Conservation (phyloP, 192 early-diverging fungal species). For the Jimgerdemannia lactiflua region DNA sequence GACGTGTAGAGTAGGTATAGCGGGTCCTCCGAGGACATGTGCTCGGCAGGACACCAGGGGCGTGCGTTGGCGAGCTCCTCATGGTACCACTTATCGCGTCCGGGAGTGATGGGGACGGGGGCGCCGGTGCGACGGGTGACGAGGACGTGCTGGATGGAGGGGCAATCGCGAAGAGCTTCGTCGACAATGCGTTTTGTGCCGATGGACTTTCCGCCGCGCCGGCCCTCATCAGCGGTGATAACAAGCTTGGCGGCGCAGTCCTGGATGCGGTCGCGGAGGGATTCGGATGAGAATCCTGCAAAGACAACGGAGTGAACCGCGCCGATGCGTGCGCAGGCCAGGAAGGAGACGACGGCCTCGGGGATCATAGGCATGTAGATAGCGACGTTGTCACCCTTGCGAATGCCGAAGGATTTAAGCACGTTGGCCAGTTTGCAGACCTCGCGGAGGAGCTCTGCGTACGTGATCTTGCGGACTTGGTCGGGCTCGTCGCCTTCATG, state of each 20-base stretch:
- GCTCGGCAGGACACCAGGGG: constrained; percentile 83
- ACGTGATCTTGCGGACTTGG: constrained; percentile 76
- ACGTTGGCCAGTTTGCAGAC: constrained; percentile 87
- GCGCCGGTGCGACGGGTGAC: constrained; percentile 91
- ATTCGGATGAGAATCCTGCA: constrained; percentile 94
- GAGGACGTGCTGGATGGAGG: constrained; percentile 79
- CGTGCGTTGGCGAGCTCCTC: constrained; percentile 82
- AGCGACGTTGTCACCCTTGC: constrained; percentile 92
- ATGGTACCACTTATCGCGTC: constrained; percentile 94
- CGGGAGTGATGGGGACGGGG: constrained; percentile 69
- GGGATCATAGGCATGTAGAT: constrained; percentile 99
- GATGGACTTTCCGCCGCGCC: constrained; percentile 86
- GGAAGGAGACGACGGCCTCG: constrained; percentile 88
- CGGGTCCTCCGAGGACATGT: constrained; percentile 89
- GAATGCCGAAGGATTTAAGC: constrained; percentile 75
- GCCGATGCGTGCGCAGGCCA: constrained; percentile 93
- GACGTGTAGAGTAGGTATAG: constrained; percentile 95
- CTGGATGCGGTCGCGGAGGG: constrained; percentile 87
- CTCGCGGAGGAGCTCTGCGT: constrained; percentile 75
- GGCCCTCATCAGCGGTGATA: constrained; percentile 93
- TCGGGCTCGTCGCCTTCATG: constrained; percentile 90
- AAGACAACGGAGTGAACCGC: constrained; percentile 94
- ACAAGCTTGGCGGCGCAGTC: constrained; percentile 81
- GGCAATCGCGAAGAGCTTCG: constrained; percentile 77
- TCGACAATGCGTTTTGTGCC: constrained; percentile 93